Percentiles rank a stretch among this genome's conserved stretches.
These are phyloP conservation scores for Phyllosticta citrichinensis DNA, from an alignment of 2,329 filamentous ascomycete genomes.

Conservation along the genomic window DNA sequence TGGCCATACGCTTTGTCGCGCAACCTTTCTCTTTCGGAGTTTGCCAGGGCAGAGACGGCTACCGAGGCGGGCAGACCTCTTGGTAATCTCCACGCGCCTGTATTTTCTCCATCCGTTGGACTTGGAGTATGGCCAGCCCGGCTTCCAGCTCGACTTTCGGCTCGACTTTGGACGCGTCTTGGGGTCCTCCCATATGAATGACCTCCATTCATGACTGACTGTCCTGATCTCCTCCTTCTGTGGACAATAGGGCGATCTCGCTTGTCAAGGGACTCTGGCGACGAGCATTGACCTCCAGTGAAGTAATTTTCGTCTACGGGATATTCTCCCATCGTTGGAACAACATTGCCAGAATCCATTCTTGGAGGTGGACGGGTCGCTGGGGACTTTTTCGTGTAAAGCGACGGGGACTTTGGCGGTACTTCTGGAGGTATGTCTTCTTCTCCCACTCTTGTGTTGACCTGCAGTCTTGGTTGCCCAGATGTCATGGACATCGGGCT, in stretches of 20 bases:
- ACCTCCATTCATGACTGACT: slow-evolving; percentile 29
- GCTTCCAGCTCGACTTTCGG: slow-evolving; percentile 16
- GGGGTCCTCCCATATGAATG: slow-evolving; percentile 19
- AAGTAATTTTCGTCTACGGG: not conserved
- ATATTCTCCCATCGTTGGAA: not conserved
- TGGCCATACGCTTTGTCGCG: slow-evolving; percentile 30
- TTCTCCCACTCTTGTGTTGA: slow-evolving; percentile 20
- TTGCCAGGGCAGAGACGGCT: slow-evolving; percentile 23
- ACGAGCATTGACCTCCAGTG: not conserved
- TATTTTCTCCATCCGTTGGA: slow-evolving; percentile 23
- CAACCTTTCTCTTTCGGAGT: slow-evolving; percentile 26
- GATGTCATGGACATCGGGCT: slow-evolving; percentile 20
- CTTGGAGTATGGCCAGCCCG: slow-evolving; percentile 20
- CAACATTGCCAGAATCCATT: slow-evolving; percentile 3
- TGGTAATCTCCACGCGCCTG: slow-evolving; percentile 27
- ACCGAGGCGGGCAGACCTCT: slow-evolving; percentile 27
- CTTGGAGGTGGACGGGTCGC: slow-evolving; percentile 17
- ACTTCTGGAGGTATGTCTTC: slow-evolving; percentile 24
- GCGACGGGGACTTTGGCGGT: slow-evolving; percentile 27
- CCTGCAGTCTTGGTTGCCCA: slow-evolving; percentile 22
- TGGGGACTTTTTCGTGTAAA: slow-evolving; percentile 26
- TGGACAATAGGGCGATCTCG: not conserved
- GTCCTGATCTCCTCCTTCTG: slow-evolving; percentile 20
- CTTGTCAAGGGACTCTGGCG: slow-evolving; percentile 2
- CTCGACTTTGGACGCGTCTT: slow-evolving; percentile 12